These are phyloP conservation scores for Discostella pseudostelligera DNA, from an alignment of 108 stramenopile species.

Conservation along the genomic window DNA sequence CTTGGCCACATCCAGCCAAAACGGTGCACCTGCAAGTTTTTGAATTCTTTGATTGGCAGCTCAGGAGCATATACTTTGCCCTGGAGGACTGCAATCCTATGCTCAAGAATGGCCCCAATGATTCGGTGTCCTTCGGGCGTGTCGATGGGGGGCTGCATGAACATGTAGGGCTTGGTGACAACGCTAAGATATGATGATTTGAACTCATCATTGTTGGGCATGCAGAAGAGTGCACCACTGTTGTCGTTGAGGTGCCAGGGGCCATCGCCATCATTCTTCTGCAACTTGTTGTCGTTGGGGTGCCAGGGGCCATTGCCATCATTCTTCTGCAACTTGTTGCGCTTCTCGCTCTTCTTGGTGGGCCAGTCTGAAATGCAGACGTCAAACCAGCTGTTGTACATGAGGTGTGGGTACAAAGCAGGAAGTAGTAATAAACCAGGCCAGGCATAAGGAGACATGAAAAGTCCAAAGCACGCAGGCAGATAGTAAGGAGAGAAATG, in stretches of 20 bases:
- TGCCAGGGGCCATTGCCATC: background rate
- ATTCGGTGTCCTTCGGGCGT: background rate
- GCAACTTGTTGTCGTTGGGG: background rate
- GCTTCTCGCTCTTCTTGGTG: too few relatives aligned
- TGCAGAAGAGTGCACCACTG: background rate
- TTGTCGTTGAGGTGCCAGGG: background rate
- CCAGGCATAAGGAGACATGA: too few relatives aligned
- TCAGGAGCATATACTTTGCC: too few relatives aligned
- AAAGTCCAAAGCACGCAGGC: too few relatives aligned
- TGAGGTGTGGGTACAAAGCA: too few relatives aligned
- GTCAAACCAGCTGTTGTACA: too few relatives aligned
- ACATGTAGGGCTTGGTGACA: background rate
- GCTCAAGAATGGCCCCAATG: background rate
- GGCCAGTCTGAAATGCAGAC: too few relatives aligned
- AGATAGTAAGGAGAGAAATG: too few relatives aligned
- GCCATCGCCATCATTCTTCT: background rate
- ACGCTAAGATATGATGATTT: background rate
- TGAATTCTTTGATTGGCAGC: too few relatives aligned
- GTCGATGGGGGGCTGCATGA: background rate
- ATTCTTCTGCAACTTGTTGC: background rate
- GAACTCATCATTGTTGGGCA: conserved; percentile 1
- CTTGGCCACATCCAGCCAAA: too few relatives aligned
- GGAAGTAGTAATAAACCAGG: background rate
- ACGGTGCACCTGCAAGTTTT: too few relatives aligned
- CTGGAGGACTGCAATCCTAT: background rate